These are phyloP conservation scores for Sanghuangporus weigelae DNA, from an alignment of 1,284 basidiomycete species.

Conservation along the genomic window DNA sequence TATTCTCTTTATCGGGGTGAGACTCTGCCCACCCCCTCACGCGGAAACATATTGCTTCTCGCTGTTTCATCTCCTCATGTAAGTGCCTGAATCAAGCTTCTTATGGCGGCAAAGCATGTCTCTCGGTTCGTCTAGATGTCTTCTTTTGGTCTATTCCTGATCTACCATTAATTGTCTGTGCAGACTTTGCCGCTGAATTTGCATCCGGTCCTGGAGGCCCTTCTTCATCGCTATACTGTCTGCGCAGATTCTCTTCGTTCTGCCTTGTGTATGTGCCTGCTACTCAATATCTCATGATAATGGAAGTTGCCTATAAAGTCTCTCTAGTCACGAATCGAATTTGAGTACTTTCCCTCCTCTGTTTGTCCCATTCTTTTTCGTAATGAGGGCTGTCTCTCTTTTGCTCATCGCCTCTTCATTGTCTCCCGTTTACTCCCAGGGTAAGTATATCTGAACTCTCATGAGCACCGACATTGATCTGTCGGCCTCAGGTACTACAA, in stretches of 20 bases:
- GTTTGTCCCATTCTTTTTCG: neutral
- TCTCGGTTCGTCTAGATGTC: neutral
- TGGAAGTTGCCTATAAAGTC: neutral
- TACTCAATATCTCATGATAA: neutral
- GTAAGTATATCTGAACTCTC: neutral
- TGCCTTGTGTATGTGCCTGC: neutral
- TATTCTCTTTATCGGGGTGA: neutral
- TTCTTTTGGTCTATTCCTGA: neutral
- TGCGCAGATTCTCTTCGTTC: neutral
- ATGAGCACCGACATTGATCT: neutral
- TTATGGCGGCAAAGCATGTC: neutral
- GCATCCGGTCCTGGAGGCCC: neutral
- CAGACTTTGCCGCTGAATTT: neutral
- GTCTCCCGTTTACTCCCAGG: slow-evolving; percentile 1
- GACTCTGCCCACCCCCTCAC: neutral
- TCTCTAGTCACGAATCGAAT: neutral
- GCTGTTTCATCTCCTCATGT: neutral
- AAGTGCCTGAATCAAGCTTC: neutral
- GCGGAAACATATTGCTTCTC: neutral
- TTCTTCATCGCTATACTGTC: neutral
- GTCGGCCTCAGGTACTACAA: neutral
- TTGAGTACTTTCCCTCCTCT: neutral
- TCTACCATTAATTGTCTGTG: neutral
- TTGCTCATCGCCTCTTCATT: neutral
- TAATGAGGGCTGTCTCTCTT: slow-evolving; percentile 1